Evolutionary conservation across 306 rosid species (phyloP), one percentile per base, ranked within the genome.

Genomic region (Fragaria nilgerrensis): DNA sequence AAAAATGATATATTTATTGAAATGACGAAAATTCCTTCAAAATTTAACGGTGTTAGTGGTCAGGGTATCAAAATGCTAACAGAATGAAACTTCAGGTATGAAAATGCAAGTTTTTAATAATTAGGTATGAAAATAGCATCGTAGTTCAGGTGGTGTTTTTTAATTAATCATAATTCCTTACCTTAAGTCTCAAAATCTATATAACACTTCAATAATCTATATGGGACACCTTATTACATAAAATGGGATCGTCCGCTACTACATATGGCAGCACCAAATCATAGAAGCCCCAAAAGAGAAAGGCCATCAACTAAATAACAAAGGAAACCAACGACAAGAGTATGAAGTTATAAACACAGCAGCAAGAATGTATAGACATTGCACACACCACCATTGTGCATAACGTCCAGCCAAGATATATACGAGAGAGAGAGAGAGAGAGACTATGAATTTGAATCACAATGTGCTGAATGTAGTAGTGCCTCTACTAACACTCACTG

Each of bases 401-500:
- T 52, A 52, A 52, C 23, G 58, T 19, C 56, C 23, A 6, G 9
- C 58, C 22, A 52, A 52, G 23, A 52, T 52, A 52, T 19, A 50
- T 6, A 15, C 7, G 53, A 3, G 53, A 13, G 53, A 13, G 53
- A 48, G 52, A 13, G 52, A 47, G 52, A 47, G 52, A 47, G 55
- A 49, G 55, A 49, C n/a, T n/a, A n/a, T n/a, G 41, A 63, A 32
- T 32, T 32, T 73, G 68, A 37, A 52, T 73, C 83, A 79, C 69
- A 73, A 20, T 36, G n/a, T 66, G 37, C 66, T 79, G 62, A 79
- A 79, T 37, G n/a, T 73, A 50, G 61, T 37, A 27, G 9, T 67
- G 71, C 83, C 83, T 73, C 75, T 70, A 23, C 1, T 79, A 23
- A 63, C 65, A 19, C 16, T 79, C 47, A 39, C 25, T 74, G 72